phyloP scores from a whole-genome alignment of 2,329 filamentous ascomycete genomes.

The Cladosporium sp. region DNA sequence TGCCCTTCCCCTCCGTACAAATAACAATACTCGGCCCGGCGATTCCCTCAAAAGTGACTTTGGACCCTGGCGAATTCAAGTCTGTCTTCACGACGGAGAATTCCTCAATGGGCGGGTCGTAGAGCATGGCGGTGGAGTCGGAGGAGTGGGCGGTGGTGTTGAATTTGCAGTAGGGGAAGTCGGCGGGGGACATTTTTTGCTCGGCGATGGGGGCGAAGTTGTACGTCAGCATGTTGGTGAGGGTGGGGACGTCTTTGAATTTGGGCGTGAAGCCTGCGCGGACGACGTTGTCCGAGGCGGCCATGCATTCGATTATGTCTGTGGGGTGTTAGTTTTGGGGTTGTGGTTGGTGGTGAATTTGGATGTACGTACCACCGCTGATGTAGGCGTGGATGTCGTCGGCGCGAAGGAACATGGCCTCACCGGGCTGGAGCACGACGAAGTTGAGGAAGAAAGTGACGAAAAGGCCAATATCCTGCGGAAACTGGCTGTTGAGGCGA shows the following conservation, averaged over 20 bases:
- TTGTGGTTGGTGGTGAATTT: not conserved
- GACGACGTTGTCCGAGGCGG: constrained; percentile 96
- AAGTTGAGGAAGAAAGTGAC: constrained; percentile 98
- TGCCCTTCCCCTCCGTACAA: constrained; percentile 77
- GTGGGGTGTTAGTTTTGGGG: not conserved
- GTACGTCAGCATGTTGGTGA: constrained; percentile 91
- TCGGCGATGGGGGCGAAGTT: constrained; percentile 89
- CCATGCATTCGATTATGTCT: constrained; percentile 99
- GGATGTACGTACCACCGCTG: constrained; percentile 51
- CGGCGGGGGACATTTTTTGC: constrained; percentile 83
- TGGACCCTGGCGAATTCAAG: constrained; percentile 64
- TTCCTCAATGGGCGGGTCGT: constrained; percentile 94
- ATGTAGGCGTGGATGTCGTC: constrained; percentile 97
- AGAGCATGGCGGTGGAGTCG: constrained; percentile 66
- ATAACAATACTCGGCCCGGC: constrained; percentile 89
- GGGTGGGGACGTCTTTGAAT: constrained; percentile 89
- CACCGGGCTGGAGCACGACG: constrained; percentile 78
- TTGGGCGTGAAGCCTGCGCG: constrained; percentile 96
- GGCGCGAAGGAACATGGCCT: constrained; percentile 92
- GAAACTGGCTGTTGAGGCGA: constrained; percentile 78
- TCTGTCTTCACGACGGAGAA: constrained; percentile 83
- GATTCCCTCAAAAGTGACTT: constrained; percentile 82
- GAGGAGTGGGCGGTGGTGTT: constrained; percentile 79
- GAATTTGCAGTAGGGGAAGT: constrained; percentile 80
- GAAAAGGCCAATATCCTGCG: constrained; percentile 84